Conservation (phyloP, 192 early-diverging fungal species). For the Cladochytrium replicatum region DNA sequence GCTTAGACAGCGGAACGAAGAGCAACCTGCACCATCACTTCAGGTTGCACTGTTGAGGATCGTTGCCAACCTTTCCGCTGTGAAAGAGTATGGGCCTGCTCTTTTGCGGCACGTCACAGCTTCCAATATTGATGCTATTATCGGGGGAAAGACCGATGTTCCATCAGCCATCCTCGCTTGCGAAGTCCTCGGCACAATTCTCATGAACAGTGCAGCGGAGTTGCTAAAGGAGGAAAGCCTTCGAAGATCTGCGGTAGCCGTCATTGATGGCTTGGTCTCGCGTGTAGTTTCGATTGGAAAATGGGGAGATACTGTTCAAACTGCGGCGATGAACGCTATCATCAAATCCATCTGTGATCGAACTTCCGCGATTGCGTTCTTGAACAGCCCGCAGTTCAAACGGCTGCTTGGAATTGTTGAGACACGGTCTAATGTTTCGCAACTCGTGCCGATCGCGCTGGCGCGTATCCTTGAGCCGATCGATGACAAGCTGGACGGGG, state of each 20-base stretch:
- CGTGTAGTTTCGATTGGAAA: too few relatives aligned
- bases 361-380: too few relatives aligned
- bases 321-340: too few relatives aligned
- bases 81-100: not conserved
- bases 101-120: not conserved
- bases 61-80: slow-evolving; percentile 4
- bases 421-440: too few relatives aligned
- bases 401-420: too few relatives aligned
- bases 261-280: too few relatives aligned
- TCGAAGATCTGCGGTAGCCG: too few relatives aligned
- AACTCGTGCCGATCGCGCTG: slow-evolving; percentile 17
- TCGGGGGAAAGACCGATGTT: not conserved
- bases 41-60: slow-evolving; percentile 7
- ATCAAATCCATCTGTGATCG: too few relatives aligned
- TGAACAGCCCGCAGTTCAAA: too few relatives aligned
- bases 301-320: too few relatives aligned
- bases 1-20: not conserved
- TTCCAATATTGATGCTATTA: not conserved
- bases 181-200: not conserved
- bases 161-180: not conserved
- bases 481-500: slow-evolving; percentile 1
- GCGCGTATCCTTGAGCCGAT: slow-evolving; percentile 14
- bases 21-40: slow-evolving; percentile 4
- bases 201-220: too few relatives aligned
- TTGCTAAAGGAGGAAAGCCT: too few relatives aligned